Conservation (phyloP, 441 rosid genomes). For the Pelargonium fulgidum region DNA sequence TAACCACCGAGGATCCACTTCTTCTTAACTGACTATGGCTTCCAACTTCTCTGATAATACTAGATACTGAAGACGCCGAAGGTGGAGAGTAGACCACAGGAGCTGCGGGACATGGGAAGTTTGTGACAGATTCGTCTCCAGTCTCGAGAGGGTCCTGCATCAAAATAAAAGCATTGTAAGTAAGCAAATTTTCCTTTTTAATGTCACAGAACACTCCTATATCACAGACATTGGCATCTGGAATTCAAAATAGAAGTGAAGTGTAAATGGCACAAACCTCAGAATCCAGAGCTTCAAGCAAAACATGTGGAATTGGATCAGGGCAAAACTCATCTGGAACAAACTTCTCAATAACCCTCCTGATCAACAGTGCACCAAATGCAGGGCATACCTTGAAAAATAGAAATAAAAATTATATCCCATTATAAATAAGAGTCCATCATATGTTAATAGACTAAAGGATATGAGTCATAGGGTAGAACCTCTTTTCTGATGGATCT, state of each 20-base stretch:
- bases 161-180: no score
- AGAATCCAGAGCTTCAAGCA: slow-evolving; percentile 67
- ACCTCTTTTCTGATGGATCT: slow-evolving; percentile 82
- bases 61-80: slow-evolving; percentile 44
- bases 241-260: background rate
- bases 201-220: no score
- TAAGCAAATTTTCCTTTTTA: no score
- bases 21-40: slow-evolving; percentile 39
- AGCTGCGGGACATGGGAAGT: slow-evolving; percentile 54
- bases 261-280: slow-evolving; percentile 43
- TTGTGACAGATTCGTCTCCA: slow-evolving; percentile 38
- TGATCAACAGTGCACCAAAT: slow-evolving; percentile 72
- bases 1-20: slow-evolving; percentile 56
- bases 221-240: no score
- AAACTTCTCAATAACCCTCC: slow-evolving; percentile 61
- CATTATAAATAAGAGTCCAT: no score
- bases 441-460: background rate
- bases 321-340: slow-evolving; percentile 90
- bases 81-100: slow-evolving; percentile 58
- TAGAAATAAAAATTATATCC: no score
- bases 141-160: slow-evolving; percentile 37
- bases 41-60: slow-evolving; percentile 43
- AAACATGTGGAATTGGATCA: slow-evolving; percentile 72
- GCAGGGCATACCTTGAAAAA: slow-evolving; percentile 94
- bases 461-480: background rate